Evolutionary conservation across 2,329 filamentous ascomycete species (phyloP), one percentile per base, ranked within the genome.

Genomic region (Metarhizium rileyi): DNA sequence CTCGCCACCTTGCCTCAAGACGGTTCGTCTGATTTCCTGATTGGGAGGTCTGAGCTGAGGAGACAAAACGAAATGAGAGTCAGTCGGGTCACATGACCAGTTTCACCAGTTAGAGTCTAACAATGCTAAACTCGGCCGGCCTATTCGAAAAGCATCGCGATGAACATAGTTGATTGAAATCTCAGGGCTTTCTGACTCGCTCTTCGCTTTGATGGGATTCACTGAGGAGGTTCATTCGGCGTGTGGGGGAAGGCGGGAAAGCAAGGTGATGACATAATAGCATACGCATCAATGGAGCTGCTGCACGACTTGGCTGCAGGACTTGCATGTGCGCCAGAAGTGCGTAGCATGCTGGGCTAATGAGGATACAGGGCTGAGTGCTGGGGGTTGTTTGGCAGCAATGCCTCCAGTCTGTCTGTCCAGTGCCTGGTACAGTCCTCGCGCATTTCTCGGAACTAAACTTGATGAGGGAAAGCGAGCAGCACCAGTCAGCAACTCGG

Each of bases 1-100:
- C 51, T 55, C 53, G 54, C 54, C 53, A 56, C 53, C 40, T 41
- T 42, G 36, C 46, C 36, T 27, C 38, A 6, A 48, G 38, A 38
- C 25, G n/a, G 46, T 23, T n/a, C 18, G 44, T 27, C 28, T 47
- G 38, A 26, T 30, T 33, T 18, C 49, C 28, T 27, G 40, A 48
- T 47, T 44, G 38, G 41, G 41, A 28, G 27, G 8, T 9, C 23
- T 10, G n/a, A 28, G 25, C 7, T 22, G 45, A 10, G 23, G 33
- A 26, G 46, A 33, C 49, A 20, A 18, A 41, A 41, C 42, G 27
- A 8, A 5, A 27, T 20, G 20, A 33, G 10, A 16, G 33, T 5
- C 9, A n/a, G 5, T 36, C 8, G 16, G 10, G 46, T 53, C 51
- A 53, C 45, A 48, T 53, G 51, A 53, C 41, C 38, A 7, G 22